Conservation (phyloP, 257 asterid species). For the Coffea eugenioides region DNA sequence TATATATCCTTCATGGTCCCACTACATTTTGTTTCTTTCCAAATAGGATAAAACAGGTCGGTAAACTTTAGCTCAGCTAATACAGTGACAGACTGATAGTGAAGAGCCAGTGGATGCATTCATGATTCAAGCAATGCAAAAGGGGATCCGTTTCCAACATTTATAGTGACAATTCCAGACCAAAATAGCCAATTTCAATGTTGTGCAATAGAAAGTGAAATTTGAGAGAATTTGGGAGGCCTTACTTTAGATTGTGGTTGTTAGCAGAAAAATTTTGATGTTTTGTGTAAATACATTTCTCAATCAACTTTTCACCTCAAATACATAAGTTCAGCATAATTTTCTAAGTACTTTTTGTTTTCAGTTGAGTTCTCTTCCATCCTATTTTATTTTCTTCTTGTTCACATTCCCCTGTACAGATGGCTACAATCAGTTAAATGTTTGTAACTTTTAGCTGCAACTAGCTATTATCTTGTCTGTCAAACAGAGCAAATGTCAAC, state of each 20-base stretch:
- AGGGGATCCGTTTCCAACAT: too few relatives aligned
- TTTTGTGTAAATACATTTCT: too few relatives aligned
- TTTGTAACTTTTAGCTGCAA: neutral
- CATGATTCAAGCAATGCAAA: neutral
- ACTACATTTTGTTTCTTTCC: neutral
- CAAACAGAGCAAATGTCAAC: neutral
- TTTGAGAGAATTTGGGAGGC: too few relatives aligned
- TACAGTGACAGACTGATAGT: neutral
- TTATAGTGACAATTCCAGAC: too few relatives aligned
- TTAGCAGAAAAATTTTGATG: too few relatives aligned
- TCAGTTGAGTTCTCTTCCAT: neutral
- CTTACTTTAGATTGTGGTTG: too few relatives aligned
- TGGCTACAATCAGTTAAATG: neutral
- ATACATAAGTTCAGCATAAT: neutral
- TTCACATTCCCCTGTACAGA: neutral
- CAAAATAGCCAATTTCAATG: too few relatives aligned
- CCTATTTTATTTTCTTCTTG: neutral
- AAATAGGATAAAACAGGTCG: neutral
- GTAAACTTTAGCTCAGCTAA: too few relatives aligned
- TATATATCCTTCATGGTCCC: neutral
- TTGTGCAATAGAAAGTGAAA: too few relatives aligned
- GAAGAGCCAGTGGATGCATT: neutral
- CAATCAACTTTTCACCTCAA: too few relatives aligned
- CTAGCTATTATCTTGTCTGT: neutral
- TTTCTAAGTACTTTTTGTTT: neutral